Evolutionary conservation across 768 basidiomycete genomes (phyloP).

Genomic region (Paxillus ammoniavirescens): DNA sequence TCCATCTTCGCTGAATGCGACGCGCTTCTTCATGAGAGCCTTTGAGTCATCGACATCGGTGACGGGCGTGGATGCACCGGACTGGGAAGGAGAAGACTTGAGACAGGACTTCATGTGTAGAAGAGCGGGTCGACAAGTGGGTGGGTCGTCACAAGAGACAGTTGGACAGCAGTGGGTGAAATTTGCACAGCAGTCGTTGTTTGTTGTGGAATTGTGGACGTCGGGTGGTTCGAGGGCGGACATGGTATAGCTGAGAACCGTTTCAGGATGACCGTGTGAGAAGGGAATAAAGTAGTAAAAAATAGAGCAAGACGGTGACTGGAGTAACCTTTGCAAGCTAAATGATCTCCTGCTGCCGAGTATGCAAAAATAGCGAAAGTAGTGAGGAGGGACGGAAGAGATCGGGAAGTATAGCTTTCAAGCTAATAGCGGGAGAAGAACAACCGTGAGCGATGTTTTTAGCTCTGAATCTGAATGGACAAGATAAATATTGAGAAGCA

Average conservation of each 20-base stretch:
- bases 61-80: background rate
- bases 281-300: background rate
- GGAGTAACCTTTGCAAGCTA: background rate
- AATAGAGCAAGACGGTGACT: background rate
- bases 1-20: slow-evolving; percentile 57
- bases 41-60: background rate
- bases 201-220: background rate
- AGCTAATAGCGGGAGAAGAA: background rate
- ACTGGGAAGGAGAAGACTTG: slow-evolving; percentile 13
- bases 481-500: background rate
- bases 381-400: background rate
- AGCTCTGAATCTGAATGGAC: background rate
- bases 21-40: slow-evolving; percentile 43
- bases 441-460: background rate
- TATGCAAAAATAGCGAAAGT: background rate
- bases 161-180: background rate
- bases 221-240: background rate
- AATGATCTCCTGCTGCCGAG: background rate
- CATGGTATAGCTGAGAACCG: background rate
- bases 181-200: background rate
- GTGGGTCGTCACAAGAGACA: slow-evolving; percentile 9
- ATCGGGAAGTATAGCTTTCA: background rate
- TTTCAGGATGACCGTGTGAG: background rate
- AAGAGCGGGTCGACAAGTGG: slow-evolving; percentile 7
- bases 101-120: slow-evolving; percentile 15